Evolutionary conservation across 1,284 basidiomycete species (phyloP).

Genomic region (Rhodotorula mucilaginosa): DNA sequence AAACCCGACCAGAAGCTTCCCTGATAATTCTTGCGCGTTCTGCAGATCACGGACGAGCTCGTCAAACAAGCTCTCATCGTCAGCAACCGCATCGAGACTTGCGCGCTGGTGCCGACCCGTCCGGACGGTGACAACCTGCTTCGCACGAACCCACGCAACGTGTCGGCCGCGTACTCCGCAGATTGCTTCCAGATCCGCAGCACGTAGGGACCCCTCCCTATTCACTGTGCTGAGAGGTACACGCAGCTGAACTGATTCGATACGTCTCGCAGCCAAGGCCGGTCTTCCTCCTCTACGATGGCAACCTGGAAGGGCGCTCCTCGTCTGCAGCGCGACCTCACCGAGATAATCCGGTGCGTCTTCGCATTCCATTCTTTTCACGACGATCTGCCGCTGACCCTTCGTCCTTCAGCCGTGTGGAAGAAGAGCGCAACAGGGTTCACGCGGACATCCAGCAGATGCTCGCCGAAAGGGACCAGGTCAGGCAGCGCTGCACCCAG

Average conservation of each 20-base stretch:
- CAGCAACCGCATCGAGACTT: constrained; percentile 66
- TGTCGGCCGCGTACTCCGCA: constrained; percentile 43
- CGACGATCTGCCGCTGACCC: neutral
- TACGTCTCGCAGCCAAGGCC: constrained; percentile 58
- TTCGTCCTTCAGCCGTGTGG: neutral
- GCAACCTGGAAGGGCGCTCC: constrained; percentile 47
- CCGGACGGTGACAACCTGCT: constrained; percentile 58
- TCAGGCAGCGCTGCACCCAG: constrained; percentile 4
- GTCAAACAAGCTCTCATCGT: constrained; percentile 82
- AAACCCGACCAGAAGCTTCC: neutral
- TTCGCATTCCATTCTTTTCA: too few relatives aligned
- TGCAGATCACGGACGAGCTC: constrained; percentile 68
- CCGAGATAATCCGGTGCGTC: constrained; percentile 40
- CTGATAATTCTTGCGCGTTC: neutral
- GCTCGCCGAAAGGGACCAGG: constrained; percentile 20
- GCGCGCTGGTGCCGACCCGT: constrained; percentile 64
- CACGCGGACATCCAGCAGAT: constrained; percentile 2
- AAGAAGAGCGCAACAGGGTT: constrained; percentile 7
- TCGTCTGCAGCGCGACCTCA: constrained; percentile 47
- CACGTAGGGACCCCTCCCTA: neutral
- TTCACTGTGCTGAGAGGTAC: constrained; percentile 27
- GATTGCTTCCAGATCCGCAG: constrained; percentile 26
- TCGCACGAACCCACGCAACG: constrained; percentile 45
- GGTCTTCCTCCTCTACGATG: constrained; percentile 54
- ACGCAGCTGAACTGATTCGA: constrained; percentile 10